Percentiles rank a stretch among this genome's conserved stretches.
phyloP scores from a whole-genome alignment of 768 basidiomycete genomes.

The Termitomyces sp. region DNA sequence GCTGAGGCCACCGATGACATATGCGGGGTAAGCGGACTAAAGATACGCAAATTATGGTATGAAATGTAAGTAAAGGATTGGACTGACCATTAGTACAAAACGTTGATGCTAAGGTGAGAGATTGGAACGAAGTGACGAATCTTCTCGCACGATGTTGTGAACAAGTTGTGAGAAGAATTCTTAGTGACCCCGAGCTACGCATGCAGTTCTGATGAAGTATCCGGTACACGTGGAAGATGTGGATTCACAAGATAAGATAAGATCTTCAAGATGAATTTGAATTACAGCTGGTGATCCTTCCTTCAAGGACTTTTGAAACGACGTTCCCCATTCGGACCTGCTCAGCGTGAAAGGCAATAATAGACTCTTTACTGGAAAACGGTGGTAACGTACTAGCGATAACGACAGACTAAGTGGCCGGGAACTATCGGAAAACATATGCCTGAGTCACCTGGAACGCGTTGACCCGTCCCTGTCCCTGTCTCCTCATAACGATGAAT shows the following conservation, averaged over 20 bases:
- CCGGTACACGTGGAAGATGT: background rate
- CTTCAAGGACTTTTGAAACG: too few species aligned
- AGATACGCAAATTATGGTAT: background rate
- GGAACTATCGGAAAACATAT: slow-evolving; percentile 8
- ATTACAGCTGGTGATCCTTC: too few species aligned
- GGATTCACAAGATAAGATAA: slow-evolving; percentile 5
- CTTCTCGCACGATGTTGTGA: background rate
- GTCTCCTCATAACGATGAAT: background rate
- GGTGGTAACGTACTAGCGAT: background rate
- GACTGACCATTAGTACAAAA: background rate
- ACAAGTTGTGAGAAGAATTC: background rate
- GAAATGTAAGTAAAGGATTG: too few species aligned
- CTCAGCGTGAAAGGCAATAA: background rate
- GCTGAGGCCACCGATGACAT: slow-evolving; percentile 73
- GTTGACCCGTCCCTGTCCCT: too few species aligned
- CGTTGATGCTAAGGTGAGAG: background rate
- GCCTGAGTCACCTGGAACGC: background rate
- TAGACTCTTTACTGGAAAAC: background rate
- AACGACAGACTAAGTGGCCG: slow-evolving; percentile 3
- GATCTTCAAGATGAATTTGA: background rate
- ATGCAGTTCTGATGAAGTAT: background rate
- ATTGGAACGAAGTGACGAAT: background rate
- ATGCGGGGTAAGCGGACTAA: slow-evolving; percentile 81
- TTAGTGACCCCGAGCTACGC: too few species aligned
- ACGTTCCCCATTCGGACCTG: too few species aligned